phyloP scores from a whole-genome alignment of 2,329 filamentous ascomycete species.

The Alternaria arbusti region DNA sequence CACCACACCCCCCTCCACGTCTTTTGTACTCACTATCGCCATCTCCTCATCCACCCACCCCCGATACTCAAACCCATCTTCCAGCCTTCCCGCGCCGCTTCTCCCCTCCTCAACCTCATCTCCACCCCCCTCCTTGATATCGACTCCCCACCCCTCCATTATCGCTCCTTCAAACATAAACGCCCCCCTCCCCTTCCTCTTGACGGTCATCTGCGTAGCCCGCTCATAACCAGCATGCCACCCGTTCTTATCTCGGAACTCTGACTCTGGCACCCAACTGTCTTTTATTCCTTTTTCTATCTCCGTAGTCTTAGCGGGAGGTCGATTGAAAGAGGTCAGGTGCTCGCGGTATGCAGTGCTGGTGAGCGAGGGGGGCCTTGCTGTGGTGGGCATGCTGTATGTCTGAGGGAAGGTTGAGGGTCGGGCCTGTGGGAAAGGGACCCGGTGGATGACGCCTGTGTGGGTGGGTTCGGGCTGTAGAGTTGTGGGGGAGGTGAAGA shows the following conservation, averaged over 20 bases:
- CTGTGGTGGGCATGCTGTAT: background rate
- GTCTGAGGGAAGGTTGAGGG: background rate
- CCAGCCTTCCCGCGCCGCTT: background rate
- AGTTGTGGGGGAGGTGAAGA: background rate
- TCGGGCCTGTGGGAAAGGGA: background rate
- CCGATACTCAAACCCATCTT: background rate
- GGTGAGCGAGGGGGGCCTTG: background rate
- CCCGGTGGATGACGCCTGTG: background rate
- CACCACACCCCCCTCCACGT: background rate
- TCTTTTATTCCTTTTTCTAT: background rate
- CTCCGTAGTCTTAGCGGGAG: background rate
- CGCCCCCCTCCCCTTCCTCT: background rate
- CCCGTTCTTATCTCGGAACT: background rate
- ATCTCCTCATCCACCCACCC: background rate
- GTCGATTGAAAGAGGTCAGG: background rate
- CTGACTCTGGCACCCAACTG: background rate
- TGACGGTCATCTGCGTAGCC: background rate
- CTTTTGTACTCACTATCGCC: background rate
- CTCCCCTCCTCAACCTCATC: background rate
- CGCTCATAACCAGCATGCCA: background rate
- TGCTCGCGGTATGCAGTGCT: background rate
- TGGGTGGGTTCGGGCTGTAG: background rate
- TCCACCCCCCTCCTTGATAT: too few species aligned
- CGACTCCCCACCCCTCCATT: background rate
- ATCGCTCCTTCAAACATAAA: background rate